Base-by-base conservation (phyloP, 139 green algal genomes). In the Microglena sp. region DNA sequence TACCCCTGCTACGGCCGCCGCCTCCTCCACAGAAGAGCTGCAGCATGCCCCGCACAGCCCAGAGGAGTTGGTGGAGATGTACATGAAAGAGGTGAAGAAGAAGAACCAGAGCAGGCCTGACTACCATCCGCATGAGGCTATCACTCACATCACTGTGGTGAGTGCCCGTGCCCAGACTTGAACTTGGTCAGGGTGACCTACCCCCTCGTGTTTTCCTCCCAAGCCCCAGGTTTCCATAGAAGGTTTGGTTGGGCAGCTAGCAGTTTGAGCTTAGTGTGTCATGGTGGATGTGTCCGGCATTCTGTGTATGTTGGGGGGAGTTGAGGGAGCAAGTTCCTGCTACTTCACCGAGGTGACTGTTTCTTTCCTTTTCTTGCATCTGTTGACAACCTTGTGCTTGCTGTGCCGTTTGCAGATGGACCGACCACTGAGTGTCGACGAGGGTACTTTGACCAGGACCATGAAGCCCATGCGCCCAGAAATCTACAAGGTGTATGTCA, bases 381-480 rank as follows among this genome's bases (percentile, higher is more conserved):
- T 11, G 40, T 18, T 50, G 40, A 50, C 40, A 24, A 11, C 18
- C 40, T 50, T 50, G 40, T 18, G 11, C 15, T 50, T 18, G 11
- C 40, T 50, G 15, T 50, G 15, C 40, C 50, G 15, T n/a, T 32
- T n/a, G 5, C 56, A 64, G 29, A 64, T 44, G 26, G 29, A n/a
- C 7, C 22, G 21, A 5, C 77, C 81, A 24, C 82, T 95, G 57
- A 77, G 34, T 26, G 63, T 88, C 0, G 92, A 97, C 3, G 83
- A 84, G 50, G 92, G 87, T 57, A 93, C 88, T 1, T 81, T 97
- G 24, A 97, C 91, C 0, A 75, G 83, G 35, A 97, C 89, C n/a
- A 87, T 97, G 78, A 97, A 97, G 78, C 82, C 83, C 4, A 64
- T 83, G 32, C 67, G 89, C 21, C 43, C 72, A 1, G 77, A 74